Percentiles rank a stretch among this genome's conserved stretches.
These are phyloP conservation scores for Boletus eberwhitei DNA, from an alignment of 768 basidiomycete species.

Conservation along the genomic window DNA sequence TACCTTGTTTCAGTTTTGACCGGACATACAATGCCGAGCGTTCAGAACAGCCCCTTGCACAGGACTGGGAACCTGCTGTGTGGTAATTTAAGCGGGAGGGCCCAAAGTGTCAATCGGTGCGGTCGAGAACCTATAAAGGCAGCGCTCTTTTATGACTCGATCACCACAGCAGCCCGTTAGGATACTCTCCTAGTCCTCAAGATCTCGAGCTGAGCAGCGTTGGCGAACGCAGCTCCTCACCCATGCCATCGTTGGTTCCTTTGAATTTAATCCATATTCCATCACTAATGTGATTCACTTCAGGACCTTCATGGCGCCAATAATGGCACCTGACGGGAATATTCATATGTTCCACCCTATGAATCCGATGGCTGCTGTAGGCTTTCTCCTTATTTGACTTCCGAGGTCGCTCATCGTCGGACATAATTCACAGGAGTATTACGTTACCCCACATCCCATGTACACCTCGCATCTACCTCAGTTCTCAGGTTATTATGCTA, in stretches of 20 bases:
- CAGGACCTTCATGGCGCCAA: constrained; percentile 6
- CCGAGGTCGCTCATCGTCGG: not conserved
- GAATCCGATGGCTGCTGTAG: constrained; percentile 1
- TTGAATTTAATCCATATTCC: not conserved
- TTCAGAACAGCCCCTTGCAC: constrained; percentile 16
- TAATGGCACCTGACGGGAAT: not conserved
- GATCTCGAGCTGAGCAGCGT: not conserved
- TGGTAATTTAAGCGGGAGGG: not conserved
- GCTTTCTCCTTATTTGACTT: not conserved
- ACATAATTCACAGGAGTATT: constrained; percentile 10
- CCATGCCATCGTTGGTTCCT: constrained; percentile 7
- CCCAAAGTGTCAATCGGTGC: constrained; percentile 8
- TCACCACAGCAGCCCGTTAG: constrained; percentile 7
- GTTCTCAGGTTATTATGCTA: not conserved
- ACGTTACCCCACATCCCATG: not conserved
- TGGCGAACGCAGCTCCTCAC: not conserved
- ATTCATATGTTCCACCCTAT: not conserved
- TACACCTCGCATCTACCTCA: not conserved
- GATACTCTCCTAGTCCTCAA: not conserved
- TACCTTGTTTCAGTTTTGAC: not conserved
- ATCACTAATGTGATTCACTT: not conserved
- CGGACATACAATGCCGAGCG: constrained; percentile 1
- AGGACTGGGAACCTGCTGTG: constrained; percentile 22
- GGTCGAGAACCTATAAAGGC: constrained; percentile 15
- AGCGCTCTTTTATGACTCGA: constrained; percentile 1